phyloP scores from a whole-genome alignment of 1,284 basidiomycete genomes.

The Boletus sp. region DNA sequence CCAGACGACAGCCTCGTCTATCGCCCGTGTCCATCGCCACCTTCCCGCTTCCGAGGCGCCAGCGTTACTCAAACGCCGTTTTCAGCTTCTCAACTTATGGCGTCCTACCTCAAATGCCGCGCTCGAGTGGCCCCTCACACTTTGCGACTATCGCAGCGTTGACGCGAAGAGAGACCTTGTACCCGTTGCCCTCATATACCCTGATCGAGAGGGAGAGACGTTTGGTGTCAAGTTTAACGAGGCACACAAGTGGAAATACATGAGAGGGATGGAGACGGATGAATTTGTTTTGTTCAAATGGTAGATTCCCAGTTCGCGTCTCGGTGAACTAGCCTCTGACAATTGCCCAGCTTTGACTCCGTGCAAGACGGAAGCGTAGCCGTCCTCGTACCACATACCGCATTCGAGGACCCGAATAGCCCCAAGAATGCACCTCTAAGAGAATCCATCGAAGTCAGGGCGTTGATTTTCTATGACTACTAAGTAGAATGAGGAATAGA shows the following conservation, averaged over 20 bases:
- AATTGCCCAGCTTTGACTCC: constrained; percentile 15
- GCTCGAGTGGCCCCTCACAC: constrained; percentile 51
- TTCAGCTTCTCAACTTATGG: constrained; percentile 61
- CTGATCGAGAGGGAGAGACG: constrained; percentile 27
- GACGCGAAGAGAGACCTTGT: constrained; percentile 42
- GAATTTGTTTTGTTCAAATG: constrained; percentile 48
- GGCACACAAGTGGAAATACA: constrained; percentile 35
- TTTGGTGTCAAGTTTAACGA: constrained; percentile 27
- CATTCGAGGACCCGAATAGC: constrained; percentile 43
- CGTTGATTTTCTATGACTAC: constrained; percentile 43
- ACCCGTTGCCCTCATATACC: constrained; percentile 35
- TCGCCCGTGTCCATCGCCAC: constrained; percentile 55
- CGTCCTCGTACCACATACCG: constrained; percentile 49
- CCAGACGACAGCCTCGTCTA: constrained; percentile 53
- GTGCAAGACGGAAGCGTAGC: constrained; percentile 44
- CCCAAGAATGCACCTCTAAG: constrained; percentile 39
- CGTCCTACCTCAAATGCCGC: constrained; percentile 52
- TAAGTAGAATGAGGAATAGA: constrained; percentile 10
- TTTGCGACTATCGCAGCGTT: constrained; percentile 55
- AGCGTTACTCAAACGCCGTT: constrained; percentile 44
- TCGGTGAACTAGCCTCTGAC: background rate
- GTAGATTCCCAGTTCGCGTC: constrained; percentile 29
- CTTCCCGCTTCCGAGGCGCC: constrained; percentile 52
- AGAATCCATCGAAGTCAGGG: constrained; percentile 45
- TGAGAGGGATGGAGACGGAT: constrained; percentile 43